Evolutionary conservation across 371 early-diverging fungal species (phyloP).

Genomic region (Mortierella sp.): DNA sequence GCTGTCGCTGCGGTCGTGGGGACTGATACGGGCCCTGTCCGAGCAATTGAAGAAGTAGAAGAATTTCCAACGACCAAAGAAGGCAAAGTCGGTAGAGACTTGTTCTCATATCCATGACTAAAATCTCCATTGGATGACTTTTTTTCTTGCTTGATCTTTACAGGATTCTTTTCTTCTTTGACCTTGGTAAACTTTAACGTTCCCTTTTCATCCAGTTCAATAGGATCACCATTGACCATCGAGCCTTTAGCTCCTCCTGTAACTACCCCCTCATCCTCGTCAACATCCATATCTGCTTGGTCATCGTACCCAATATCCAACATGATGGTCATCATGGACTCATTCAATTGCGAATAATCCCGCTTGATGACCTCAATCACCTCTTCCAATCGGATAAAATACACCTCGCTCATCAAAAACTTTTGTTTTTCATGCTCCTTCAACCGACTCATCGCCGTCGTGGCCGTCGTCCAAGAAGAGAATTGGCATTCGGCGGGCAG

Average conservation of each 20-base stretch:
- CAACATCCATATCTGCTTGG: slow-evolving; percentile 27
- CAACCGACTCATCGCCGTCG: slow-evolving; percentile 54
- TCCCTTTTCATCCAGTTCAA: no score
- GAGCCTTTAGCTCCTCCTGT: no score
- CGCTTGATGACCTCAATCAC: slow-evolving; percentile 67
- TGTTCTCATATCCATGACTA: neutral
- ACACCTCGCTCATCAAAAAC: slow-evolving; percentile 65
- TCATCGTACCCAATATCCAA: slow-evolving; percentile 71
- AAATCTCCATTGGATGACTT: neutral
- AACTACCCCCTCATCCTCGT: slow-evolving; percentile 9
- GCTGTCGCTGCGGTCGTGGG: neutral
- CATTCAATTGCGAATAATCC: slow-evolving; percentile 71
- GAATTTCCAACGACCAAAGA: no score
- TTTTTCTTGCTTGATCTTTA: slow-evolving; percentile 23
- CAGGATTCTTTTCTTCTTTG: slow-evolving; percentile 11
- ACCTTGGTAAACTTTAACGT: slow-evolving; percentile 5
- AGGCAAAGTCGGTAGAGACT: no score
- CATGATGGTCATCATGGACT: slow-evolving; percentile 74
- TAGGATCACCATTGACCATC: no score
- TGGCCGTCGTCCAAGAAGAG: slow-evolving; percentile 38
- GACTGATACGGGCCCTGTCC: neutral
- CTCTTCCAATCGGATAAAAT: slow-evolving; percentile 74
- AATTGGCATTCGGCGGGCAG: slow-evolving; percentile 33
- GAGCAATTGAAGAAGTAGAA: neutral
- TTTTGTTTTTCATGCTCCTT: slow-evolving; percentile 65